These are phyloP conservation scores for Fomitopsis pinicola DNA, from an alignment of 1,284 basidiomycete genomes.

Conservation along the genomic window DNA sequence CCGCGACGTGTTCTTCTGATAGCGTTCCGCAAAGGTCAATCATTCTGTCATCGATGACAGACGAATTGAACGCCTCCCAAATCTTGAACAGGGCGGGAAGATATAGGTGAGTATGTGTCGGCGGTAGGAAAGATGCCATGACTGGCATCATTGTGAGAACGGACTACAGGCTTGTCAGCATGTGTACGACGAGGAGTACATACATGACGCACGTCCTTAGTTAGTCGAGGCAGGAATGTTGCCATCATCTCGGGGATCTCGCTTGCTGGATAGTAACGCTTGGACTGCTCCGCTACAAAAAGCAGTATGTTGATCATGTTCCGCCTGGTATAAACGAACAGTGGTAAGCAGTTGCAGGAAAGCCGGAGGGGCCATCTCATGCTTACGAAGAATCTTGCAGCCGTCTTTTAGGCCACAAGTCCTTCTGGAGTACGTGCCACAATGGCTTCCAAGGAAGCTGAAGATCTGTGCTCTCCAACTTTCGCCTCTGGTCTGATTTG, in stretches of 20 bases:
- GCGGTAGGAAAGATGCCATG: conserved; percentile 74
- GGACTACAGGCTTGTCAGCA: conserved; percentile 36
- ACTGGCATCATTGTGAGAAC: conserved; percentile 67
- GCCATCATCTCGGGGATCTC: conserved; percentile 74
- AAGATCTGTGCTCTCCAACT: conserved; percentile 66
- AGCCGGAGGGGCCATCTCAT: background rate
- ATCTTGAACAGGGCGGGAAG: conserved; percentile 73
- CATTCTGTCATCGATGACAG: conserved; percentile 78
- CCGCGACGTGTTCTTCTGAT: conserved; percentile 74
- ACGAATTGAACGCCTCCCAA: conserved; percentile 85
- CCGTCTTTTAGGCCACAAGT: conserved; percentile 69
- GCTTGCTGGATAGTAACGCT: conserved; percentile 61
- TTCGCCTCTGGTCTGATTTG: conserved; percentile 58
- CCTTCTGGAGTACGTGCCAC: conserved; percentile 67
- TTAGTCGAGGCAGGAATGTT: conserved; percentile 64
- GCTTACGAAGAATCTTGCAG: conserved; percentile 49
- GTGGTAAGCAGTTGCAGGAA: conserved; percentile 7
- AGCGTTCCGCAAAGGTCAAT: conserved; percentile 79
- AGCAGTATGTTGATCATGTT: conserved; percentile 68
- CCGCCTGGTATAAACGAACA: conserved; percentile 34
- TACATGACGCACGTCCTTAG: conserved; percentile 47
- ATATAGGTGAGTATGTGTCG: conserved; percentile 63
- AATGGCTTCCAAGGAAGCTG: conserved; percentile 73
- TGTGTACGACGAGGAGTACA: background rate
- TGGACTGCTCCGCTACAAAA: conserved; percentile 68